Evolutionary conservation across 2,329 filamentous ascomycete species (phyloP).

Genomic region (Ophiostoma angusticollis): DNA sequence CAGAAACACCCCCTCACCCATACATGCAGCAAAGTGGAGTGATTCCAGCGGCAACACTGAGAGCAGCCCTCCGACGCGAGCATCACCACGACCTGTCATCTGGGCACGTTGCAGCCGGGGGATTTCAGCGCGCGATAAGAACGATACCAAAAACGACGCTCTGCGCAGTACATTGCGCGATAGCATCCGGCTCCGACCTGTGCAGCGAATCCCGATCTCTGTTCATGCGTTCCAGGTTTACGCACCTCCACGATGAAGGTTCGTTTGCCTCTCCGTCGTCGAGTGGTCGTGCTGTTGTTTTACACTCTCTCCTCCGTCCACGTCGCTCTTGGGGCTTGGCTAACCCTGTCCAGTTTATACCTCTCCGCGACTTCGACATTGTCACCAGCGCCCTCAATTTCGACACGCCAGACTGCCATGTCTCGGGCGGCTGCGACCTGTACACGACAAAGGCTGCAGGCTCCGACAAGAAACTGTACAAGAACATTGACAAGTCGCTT

Average conservation of each 20-base stretch:
- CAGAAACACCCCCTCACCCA: too few species aligned
- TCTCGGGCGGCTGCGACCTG: slow-evolving; percentile 86
- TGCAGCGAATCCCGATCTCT: background rate
- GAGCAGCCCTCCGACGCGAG: too few species aligned
- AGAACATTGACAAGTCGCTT: slow-evolving; percentile 82
- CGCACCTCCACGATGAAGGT: slow-evolving; percentile 11
- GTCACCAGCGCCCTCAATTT: slow-evolving; percentile 91
- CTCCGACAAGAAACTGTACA: slow-evolving; percentile 93
- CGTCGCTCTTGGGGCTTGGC: background rate
- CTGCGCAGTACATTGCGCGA: too few species aligned
- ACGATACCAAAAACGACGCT: too few species aligned
- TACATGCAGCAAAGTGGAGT: too few species aligned
- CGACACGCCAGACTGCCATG: slow-evolving; percentile 81
- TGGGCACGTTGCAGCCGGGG: too few species aligned
- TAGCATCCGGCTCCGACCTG: too few species aligned
- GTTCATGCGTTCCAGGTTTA: slow-evolving; percentile 5
- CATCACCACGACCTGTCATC: too few species aligned
- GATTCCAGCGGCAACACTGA: too few species aligned
- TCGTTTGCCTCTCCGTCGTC: background rate
- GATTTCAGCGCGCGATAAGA: too few species aligned
- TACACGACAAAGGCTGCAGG: slow-evolving; percentile 96
- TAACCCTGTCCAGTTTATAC: slow-evolving; percentile 58
- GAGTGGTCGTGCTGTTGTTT: too few species aligned
- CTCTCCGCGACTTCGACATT: slow-evolving; percentile 79
- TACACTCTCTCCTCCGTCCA: background rate